Base-by-base conservation (phyloP, 139 green algal species). In the Gonium pectorale region DNA sequence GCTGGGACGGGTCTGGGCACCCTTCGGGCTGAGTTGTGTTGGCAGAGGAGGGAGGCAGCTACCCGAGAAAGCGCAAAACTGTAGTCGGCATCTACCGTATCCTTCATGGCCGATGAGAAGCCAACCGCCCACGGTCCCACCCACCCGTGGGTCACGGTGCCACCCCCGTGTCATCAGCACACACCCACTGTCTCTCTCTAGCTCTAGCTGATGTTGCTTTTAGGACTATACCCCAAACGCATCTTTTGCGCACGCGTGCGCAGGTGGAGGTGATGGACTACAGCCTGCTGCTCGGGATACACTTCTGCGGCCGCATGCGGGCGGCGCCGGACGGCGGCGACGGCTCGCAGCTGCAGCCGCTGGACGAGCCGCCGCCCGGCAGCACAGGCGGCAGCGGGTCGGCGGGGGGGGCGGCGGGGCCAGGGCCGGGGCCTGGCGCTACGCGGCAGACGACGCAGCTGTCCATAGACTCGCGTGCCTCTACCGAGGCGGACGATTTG, bases 231-330 rank as follows among this genome's bases (percentile, higher is more conserved):
- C 52, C 27, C 52, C 52, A 62, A 62, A 22, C 52, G 29, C 52
- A 4, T 6, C 52, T 27, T 6, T 62, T 19, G 52, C 52, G 21
- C n/a, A 27, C n/a, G n/a, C n/a, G n/a, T n/a, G n/a, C n/a, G n/a
- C n/a, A n/a, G n/a, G n/a, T 52, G 27, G 54, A 90, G 31, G 94
- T 99, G 54, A 99, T 99, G 96, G 96, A 99, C 88, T 99, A 99
- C 91, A 93, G 77, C n/a, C 89, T 99, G 86, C 94, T 99, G 81
- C 87, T 99, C 64, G 96, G 96, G 5, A 86, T 98, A 26, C 94
- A 97, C 90, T 95, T 90, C 82, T 81, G 87, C 75, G 60, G 41
- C 64, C 60, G 64, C 40, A 15, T 37, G 35, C 63, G 79, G 17
- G 0, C 27, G 4, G 29, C 40, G 41, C 40, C n/a, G 24, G 75